Evolutionary conservation across 805 yeast species (phyloP), one percentile per base, ranked within the genome.

Genomic region (Lipomyces mesembrius): DNA sequence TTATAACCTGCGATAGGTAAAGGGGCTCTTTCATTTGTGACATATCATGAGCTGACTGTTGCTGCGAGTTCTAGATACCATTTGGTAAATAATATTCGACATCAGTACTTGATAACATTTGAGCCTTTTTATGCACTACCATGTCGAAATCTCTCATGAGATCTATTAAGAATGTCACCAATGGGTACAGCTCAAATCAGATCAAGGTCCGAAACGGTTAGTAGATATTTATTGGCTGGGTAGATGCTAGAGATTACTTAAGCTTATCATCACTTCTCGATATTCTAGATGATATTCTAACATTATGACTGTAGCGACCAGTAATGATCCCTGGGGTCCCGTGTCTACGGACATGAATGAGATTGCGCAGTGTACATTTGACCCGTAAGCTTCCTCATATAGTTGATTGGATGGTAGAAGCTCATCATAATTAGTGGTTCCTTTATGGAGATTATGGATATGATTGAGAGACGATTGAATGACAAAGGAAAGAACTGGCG

Each of bases 401-500:
- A 12, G 27, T 29, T 25, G 55, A 29, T 7, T 52, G 17, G 27
- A 52, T 52, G 55, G 34, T 8, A 29, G 34, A 17, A 52, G 11
- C 34, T 29, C 55, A 25, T 52, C 8, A 29, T 29, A 4, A 22
- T 20, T 52, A 79, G 80, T 70, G 86, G 89, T 8, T 96, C 91
- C 73, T 87, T 92, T 74, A 82, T 92, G 74, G 96, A 92, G 75
- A 87, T 92, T 58, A 90, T 93, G 95, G 98, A 94, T 75, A 92
- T 94, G 89, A 79, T 94, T 55, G 98, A 94, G 79, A 86, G 92
- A 72, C 85, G 98, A 69, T 81, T 94, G 72, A 94, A 93, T 76
- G 98, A 94, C 76, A 93, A 92, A 81, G 98, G 98, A 69, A 93
- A 92, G 77, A 90, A 94, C 79, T 94, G 98, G 98, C 85, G 97